Conservation (phyloP, 495 filamentous ascomycete genomes). For the Viridothelium virens region DNA sequence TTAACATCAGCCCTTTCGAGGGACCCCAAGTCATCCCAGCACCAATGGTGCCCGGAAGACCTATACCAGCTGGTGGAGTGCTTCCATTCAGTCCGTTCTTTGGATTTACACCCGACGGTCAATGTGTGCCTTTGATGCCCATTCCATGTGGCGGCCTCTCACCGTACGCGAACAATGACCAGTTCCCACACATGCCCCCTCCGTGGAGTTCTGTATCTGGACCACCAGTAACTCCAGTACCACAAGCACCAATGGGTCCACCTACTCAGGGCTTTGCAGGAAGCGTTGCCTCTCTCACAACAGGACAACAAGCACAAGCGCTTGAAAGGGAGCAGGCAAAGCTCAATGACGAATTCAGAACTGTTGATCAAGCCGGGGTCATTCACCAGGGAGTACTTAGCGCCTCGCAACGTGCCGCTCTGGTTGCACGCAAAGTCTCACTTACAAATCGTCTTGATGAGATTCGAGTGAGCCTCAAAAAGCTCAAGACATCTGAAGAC, state of each 20-base stretch:
- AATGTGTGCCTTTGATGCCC: not conserved
- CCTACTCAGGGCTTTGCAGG: not conserved
- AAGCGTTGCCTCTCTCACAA: not conserved
- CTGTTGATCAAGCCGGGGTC: constrained; percentile 27
- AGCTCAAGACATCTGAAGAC: constrained; percentile 16
- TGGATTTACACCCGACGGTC: constrained; percentile 4
- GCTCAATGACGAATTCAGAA: constrained; percentile 24
- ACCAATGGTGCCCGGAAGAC: not conserved
- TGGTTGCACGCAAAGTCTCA: constrained; percentile 24
- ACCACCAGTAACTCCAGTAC: not conserved
- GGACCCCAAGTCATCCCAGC: not conserved
- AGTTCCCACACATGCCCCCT: not conserved
- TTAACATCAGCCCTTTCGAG: constrained; percentile 1
- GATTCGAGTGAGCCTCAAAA: constrained; percentile 27
- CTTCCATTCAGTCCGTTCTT: not conserved
- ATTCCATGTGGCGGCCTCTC: not conserved
- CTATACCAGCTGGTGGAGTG: not conserved
- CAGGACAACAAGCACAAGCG: constrained; percentile 22
- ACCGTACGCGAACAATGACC: not conserved
- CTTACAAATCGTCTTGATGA: constrained; percentile 23
- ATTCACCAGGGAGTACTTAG: constrained; percentile 24
- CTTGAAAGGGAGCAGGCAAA: constrained; percentile 27
- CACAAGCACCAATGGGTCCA: not conserved
- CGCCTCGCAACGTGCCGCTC: constrained; percentile 18
- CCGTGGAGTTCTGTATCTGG: not conserved